A percentile compares a stretch with the other conserved stretches of the same genome.
Evolutionary conservation across 768 basidiomycete species (phyloP).

Genomic region (Amanita inopinata): DNA sequence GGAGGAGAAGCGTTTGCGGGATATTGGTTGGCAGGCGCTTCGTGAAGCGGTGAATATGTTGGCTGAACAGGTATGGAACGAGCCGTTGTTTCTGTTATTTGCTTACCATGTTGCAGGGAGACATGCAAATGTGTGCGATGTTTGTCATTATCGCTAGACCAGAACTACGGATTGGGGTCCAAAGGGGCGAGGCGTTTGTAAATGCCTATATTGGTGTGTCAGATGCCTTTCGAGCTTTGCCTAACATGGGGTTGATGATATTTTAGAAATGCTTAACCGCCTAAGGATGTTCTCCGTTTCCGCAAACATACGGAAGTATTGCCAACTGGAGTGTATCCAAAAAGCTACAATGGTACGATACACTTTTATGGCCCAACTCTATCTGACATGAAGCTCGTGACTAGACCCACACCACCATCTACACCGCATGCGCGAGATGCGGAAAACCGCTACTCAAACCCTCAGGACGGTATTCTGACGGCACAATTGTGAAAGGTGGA

Average conservation of each 20-base stretch:
- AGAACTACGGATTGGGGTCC: conserved; percentile 42
- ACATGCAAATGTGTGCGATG: conserved; percentile 75
- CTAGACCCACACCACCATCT: conserved; percentile 53
- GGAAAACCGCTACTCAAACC: conserved; percentile 47
- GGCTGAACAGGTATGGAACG: conserved; percentile 42
- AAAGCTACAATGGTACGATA: conserved; percentile 40
- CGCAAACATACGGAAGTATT: conserved; percentile 68
- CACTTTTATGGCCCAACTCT: conserved; percentile 11
- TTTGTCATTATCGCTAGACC: conserved; percentile 49
- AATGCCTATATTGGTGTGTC: conserved; percentile 66
- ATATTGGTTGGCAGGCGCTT: conserved; percentile 49
- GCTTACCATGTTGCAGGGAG: conserved; percentile 38
- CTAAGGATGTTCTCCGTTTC: conserved; percentile 55
- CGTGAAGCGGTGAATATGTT: conserved; percentile 49
- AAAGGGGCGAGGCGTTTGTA: conserved; percentile 42
- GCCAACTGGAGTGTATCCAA: conserved; percentile 38
- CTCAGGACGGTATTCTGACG: conserved; percentile 21
- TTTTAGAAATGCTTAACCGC: conserved; percentile 52
- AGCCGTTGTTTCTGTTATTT: neutral
- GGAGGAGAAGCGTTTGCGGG: conserved; percentile 41
- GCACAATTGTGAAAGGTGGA: conserved; percentile 26
- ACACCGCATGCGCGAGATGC: conserved; percentile 62
- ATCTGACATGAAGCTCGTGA: conserved; percentile 24
- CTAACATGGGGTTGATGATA: neutral
- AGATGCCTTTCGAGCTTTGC: neutral